Base-by-base conservation (phyloP, 495 filamentous ascomycete genomes). In the Trichoderma erinaceum region DNA sequence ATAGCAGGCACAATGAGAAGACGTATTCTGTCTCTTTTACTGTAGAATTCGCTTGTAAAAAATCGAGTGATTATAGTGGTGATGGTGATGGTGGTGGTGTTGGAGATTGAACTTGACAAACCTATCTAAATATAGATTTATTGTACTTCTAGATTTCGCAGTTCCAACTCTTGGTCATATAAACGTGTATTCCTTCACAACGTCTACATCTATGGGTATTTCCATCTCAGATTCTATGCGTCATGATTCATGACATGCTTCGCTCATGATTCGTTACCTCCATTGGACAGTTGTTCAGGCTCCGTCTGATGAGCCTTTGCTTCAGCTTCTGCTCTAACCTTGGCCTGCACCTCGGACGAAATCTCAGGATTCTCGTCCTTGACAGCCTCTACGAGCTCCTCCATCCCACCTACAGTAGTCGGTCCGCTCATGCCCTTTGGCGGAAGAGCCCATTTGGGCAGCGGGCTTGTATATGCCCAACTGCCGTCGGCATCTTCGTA, bases 371-470 rank as follows among this genome's bases (percentile, higher is more conserved):
- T 75, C 52, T 70, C 70, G 52, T 75, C 71, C 66, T 74, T 76
- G 21, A 78, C 81, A 64, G 81, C 81, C 38, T 74, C 76, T 7
- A 86, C 80, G 68, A 87, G 68, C 67, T 82, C 82, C 16, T 85
- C 83, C 74, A 86, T 77, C 0, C 78, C 76, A 29, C 84, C 84
- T 12, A 87, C 85, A 48, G 85, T 79, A 1, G 76, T 82, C 25
- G 87, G 87, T 0, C 88, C 88, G n/a, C 82, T 81, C 69, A 79
- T 70, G 0, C 86, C 88, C 23, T 79, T 73, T 2, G 93, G 92
- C 1, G 93, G 92, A 65, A 93, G 74, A 41, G 91, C 95, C 95
- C 95, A 99, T 11, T 78, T 79, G 7, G 95, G 96, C 75, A 97
- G 81, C 27, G 85, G 83, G 69, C 93, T 97, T 74, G 89, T 85